These are phyloP conservation scores for Amanita thiersii DNA, from an alignment of 768 basidiomycete species.

Conservation along the genomic window DNA sequence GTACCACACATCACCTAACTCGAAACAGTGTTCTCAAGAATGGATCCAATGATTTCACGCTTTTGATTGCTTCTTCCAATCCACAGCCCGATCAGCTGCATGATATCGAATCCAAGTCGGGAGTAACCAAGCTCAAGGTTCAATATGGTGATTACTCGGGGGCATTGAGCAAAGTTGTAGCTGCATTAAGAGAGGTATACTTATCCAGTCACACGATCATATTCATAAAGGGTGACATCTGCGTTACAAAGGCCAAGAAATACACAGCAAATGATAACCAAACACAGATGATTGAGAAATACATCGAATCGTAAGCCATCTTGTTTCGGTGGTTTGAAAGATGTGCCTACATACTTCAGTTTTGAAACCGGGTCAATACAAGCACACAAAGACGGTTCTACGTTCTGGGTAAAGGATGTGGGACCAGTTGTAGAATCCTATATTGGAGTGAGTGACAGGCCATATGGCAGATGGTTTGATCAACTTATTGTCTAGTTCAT, in stretches of 20 bases:
- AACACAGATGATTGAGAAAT: constrained; percentile 63
- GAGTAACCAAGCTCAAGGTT: constrained; percentile 47
- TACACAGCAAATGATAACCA: constrained; percentile 70
- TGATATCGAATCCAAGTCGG: constrained; percentile 33
- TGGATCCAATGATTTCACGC: constrained; percentile 48
- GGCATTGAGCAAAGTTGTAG: constrained; percentile 43
- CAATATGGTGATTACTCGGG: constrained; percentile 72
- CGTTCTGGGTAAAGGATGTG: constrained; percentile 79
- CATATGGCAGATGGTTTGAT: background rate
- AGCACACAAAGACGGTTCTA: constrained; percentile 72
- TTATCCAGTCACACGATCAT: background rate
- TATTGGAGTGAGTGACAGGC: constrained; percentile 44
- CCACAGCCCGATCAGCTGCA: constrained; percentile 30
- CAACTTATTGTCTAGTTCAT: constrained; percentile 37
- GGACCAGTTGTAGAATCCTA: constrained; percentile 86
- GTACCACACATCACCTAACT: background rate
- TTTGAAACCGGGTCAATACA: constrained; percentile 75
- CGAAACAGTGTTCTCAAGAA: constrained; percentile 60
- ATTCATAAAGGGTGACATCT: too few relatives aligned
- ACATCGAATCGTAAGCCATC: constrained; percentile 61
- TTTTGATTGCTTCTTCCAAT: constrained; percentile 68
- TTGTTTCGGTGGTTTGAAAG: background rate
- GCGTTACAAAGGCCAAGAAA: constrained; percentile 56
- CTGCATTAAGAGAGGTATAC: constrained; percentile 50
- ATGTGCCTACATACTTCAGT: constrained; percentile 24